Evolutionary conservation across 148 eudicot genomes (phyloP), one percentile per base, ranked within the genome.

Genomic region (Rhododendron griersonianum): DNA sequence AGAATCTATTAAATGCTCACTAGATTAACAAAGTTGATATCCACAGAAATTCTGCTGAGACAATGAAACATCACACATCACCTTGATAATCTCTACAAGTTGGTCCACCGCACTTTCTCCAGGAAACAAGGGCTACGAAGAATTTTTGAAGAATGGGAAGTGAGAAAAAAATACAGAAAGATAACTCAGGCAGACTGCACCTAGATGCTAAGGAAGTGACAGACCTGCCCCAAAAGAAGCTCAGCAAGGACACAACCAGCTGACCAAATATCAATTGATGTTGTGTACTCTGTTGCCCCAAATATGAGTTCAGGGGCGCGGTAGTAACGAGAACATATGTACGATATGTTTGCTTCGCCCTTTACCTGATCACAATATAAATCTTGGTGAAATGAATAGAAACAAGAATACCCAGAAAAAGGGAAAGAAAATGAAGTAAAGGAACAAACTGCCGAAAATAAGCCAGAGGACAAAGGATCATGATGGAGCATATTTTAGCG

Each of bases 41-140:
- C 37, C 69, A 45, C 11, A 16, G 8, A 35, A 85, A 81, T 48
- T 67, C 75, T 6, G 33, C 76, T 21, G 47, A 48, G 48, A 79
- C 15, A 15, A 80, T 37, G 50, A 28, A 23, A 78, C 63, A 82
- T 85, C 61, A 95, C 99, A 78, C 55, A 82, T 85, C 53, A 95
- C 99, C 98, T 95, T 96, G 87, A 96, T 95, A 57, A 95, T 96
- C 91, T 94, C 98, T 61, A 95, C 98, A 79, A 96, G 98, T 82
- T 96, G 98, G 81, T 95, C 99, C 30, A 94, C 98, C 44, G 99
- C 98, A 92, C 92, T 96, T 90, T 95, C 98, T 86, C 98, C 96
- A 25, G 98, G 95, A 87, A 95, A 95, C 63, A 85, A 78, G 73
- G 81, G 93, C 93, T 91, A 48, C 13, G 30, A 75, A 33, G 55